Conservation (phyloP, 2,329 filamentous ascomycete genomes). For the Bipolaris oryzae region DNA sequence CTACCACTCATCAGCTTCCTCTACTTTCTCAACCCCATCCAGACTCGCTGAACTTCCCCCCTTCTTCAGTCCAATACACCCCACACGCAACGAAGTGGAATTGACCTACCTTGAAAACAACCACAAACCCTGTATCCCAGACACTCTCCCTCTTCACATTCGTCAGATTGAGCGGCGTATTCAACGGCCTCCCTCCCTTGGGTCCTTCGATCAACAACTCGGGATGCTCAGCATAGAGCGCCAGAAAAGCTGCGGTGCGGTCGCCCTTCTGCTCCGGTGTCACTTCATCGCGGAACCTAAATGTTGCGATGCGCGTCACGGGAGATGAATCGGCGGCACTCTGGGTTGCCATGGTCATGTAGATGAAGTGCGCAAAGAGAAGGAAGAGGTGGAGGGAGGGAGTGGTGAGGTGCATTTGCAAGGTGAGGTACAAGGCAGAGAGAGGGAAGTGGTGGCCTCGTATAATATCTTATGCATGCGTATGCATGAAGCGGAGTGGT, state of each 20-base stretch:
- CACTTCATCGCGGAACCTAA: constrained; percentile 25
- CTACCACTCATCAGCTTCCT: constrained; percentile 8
- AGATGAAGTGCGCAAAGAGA: background rate
- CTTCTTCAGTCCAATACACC: background rate
- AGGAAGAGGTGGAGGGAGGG: background rate
- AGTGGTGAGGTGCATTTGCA: background rate
- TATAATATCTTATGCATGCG: no score
- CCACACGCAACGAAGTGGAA: background rate
- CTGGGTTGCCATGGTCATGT: background rate
- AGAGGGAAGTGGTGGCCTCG: no score
- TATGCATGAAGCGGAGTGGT: no score
- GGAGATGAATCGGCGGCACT: constrained; percentile 1
- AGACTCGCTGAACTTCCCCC: background rate
- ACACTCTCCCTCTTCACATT: constrained; percentile 29
- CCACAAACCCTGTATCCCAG: constrained; percentile 37
- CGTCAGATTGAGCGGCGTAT: constrained; percentile 30
- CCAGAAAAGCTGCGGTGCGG: constrained; percentile 31
- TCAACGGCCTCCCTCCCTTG: constrained; percentile 27
- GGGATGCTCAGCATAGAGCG: constrained; percentile 26
- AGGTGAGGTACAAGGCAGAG: background rate
- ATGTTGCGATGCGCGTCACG: constrained; percentile 33
- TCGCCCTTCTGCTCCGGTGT: constrained; percentile 28
- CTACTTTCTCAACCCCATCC: background rate
- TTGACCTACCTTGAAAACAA: constrained; percentile 32
- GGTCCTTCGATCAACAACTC: constrained; percentile 24